Conservation (phyloP, 495 filamentous ascomycete genomes). For the Xylaria venustula region DNA sequence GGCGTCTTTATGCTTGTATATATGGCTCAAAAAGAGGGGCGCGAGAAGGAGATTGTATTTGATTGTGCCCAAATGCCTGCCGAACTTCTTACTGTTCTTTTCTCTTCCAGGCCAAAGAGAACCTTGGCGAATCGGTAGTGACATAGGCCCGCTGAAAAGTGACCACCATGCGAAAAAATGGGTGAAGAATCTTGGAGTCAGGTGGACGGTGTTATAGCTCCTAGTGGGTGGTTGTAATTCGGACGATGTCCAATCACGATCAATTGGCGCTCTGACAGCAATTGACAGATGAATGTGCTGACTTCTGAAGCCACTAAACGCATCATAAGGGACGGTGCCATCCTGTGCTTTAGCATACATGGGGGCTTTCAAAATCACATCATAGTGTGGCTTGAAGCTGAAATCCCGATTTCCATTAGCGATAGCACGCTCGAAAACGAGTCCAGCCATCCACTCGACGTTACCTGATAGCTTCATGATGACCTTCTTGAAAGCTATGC, state of each 20-base stretch:
- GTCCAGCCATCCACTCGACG: slow-evolving; percentile 83
- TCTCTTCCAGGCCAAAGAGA: slow-evolving; percentile 85
- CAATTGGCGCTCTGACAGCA: slow-evolving; percentile 78
- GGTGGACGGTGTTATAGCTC: slow-evolving; percentile 93
- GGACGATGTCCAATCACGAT: slow-evolving; percentile 74
- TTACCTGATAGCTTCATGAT: slow-evolving; percentile 97
- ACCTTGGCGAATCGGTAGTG: slow-evolving; percentile 90
- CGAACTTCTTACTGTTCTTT: slow-evolving; percentile 98
- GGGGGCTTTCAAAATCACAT: slow-evolving; percentile 81
- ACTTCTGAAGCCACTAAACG: slow-evolving; percentile 90
- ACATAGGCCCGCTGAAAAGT: slow-evolving; percentile 92
- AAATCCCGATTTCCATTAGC: slow-evolving; percentile 67
- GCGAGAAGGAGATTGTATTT: slow-evolving; percentile 95
- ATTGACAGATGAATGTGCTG: slow-evolving; percentile 94
- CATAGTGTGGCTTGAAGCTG: slow-evolving; percentile 87
- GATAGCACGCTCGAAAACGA: slow-evolving; percentile 86
- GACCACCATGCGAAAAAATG: slow-evolving; percentile 99
- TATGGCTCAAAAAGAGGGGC: slow-evolving; percentile 89
- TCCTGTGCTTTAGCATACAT: slow-evolving; percentile 59
- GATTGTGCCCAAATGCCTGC: slow-evolving; percentile 91
- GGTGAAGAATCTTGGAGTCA: slow-evolving; percentile 92
- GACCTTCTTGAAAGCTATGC: slow-evolving; percentile 90
- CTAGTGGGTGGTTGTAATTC: slow-evolving; percentile 64
- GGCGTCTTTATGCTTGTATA: slow-evolving; percentile 96
- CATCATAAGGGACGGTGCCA: slow-evolving; percentile 70